Conservation (phyloP, 23 red algal species). For the Cyanidiococcus yangmingshanensis region DNA sequence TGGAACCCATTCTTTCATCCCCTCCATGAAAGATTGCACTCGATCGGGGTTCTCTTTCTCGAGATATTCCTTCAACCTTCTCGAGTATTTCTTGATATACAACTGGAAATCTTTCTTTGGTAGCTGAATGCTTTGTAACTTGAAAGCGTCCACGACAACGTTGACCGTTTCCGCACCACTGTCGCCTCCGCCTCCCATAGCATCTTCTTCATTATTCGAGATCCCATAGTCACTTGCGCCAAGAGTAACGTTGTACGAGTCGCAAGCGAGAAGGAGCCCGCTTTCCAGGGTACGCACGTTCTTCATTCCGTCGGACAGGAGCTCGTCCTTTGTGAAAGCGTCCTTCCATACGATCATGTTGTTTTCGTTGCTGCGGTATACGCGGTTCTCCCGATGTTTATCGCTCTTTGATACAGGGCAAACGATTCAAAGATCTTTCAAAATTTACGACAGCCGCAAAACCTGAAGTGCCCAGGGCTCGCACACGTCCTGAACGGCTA, state of each 20-base stretch:
- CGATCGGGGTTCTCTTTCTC: conserved; percentile 23
- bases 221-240: conserved; percentile 37
- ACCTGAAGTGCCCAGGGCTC: too few species aligned
- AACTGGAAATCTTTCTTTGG: conserved; percentile 35
- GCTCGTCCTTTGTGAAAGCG: conserved; percentile 24
- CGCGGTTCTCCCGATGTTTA: too few species aligned
- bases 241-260: conserved; percentile 40
- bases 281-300: conserved; percentile 31
- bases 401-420: too few species aligned
- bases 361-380: too few species aligned
- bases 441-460: too few species aligned
- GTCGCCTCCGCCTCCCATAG: conserved; percentile 14
- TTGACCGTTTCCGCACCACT: conserved; percentile 24
- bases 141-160: conserved; percentile 37
- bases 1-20: conserved; percentile 46
- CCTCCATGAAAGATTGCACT: conserved; percentile 33
- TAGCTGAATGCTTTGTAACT: conserved; percentile 19
- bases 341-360: conserved; percentile 20
- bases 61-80: conserved; percentile 33
- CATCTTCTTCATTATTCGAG: conserved; percentile 36
- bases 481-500: too few species aligned
- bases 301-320: conserved; percentile 44
- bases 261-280: conserved; percentile 37
- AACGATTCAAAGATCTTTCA: too few species aligned
- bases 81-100: conserved; percentile 35